A percentile compares a stretch with the other conserved stretches of the same genome.
Evolutionary conservation across 768 basidiomycete species (phyloP).

Genomic region (Amanita exitialis): DNA sequence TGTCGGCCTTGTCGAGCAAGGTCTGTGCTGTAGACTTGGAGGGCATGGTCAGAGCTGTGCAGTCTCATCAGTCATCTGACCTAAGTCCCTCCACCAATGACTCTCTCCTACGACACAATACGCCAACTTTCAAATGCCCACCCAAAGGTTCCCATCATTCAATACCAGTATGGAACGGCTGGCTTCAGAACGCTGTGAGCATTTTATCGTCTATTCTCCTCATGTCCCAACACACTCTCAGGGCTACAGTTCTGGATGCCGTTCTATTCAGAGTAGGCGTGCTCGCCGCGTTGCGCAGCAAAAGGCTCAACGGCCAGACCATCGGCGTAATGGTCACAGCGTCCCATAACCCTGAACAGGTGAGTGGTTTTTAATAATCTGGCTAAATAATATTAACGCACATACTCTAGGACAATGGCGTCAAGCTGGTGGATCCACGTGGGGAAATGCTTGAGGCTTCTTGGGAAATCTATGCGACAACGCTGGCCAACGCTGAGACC

Average conservation of each 20-base stretch:
- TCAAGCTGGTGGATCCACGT: constrained; percentile 93
- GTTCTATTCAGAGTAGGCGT: constrained; percentile 93
- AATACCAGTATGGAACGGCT: constrained; percentile 87
- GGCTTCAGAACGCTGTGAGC: constrained; percentile 88
- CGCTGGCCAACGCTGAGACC: constrained; percentile 72
- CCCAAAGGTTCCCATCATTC: constrained; percentile 59
- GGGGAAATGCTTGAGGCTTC: constrained; percentile 95
- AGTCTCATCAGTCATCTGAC: constrained; percentile 12
- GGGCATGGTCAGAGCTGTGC: constrained; percentile 36
- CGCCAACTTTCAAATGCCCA: constrained; percentile 45
- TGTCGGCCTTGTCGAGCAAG: constrained; percentile 82
- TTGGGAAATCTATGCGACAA: constrained; percentile 88
- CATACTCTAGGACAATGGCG: constrained; percentile 81
- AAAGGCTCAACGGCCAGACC: constrained; percentile 79
- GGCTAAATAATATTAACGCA: constrained; percentile 3
- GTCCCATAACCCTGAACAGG: constrained; percentile 97
- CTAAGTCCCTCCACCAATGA: constrained; percentile 7
- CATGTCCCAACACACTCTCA: constrained; percentile 18
- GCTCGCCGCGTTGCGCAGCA: constrained; percentile 85
- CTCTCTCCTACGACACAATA: constrained; percentile 34
- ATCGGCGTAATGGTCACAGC: constrained; percentile 99
- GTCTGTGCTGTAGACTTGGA: constrained; percentile 70
- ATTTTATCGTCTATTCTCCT: constrained; percentile 5
- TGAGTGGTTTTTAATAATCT: constrained; percentile 22
- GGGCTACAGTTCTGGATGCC: constrained; percentile 66